Evolutionary conservation across 768 basidiomycete genomes (phyloP), one percentile per base, ranked within the genome.

Genomic region (Mycena maculata): DNA sequence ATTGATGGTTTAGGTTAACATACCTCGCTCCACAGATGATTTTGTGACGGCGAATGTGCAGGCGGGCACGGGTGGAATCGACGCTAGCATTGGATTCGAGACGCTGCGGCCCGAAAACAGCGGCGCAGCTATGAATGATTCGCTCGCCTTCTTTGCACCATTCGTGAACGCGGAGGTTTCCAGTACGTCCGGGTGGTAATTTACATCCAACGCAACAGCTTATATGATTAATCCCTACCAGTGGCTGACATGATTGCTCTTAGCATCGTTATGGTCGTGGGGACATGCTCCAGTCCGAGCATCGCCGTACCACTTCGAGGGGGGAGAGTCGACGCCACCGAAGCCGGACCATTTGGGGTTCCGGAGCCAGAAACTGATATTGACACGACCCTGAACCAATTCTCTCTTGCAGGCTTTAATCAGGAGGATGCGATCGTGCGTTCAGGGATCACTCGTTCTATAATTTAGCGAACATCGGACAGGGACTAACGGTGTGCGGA

Each of bases 71-170:
- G 74, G 75, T 22, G 75, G 75, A 8, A 42, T 74, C 18, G 75
- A 75, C 54, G 75, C 74, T 4, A 69, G 67, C 3, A 72, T 74
- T 23, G 65, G 68, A n/a, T 75, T 72, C 41, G 75, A 76, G 59
- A 70, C 69, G 13, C 61, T 71, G 9, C 64, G 67, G 13, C 58
- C 65, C 2, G 70, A 75, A 54, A 71, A 72, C 38, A 56, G 50
- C 12, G 68, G 71, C 25, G 31, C 68, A 20, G 71, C 68, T 16
- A 58, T 70, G 52, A 71, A 70, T 30, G 68, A 67, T 38, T 67
- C 65, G 23, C 57, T 71, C 23, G 57, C 36, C 2, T 67, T 67
- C 36, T 67, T 66, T 45, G 67, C 56, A 12, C 71, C 68, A 7
- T 69, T 67, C 54, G 61, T 64, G 27, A 67, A 66, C 53, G 49